Evolutionary conservation across 305 asterid species (phyloP), one percentile per base, ranked within the genome.

Genomic region (Plantago lanceolata): DNA sequence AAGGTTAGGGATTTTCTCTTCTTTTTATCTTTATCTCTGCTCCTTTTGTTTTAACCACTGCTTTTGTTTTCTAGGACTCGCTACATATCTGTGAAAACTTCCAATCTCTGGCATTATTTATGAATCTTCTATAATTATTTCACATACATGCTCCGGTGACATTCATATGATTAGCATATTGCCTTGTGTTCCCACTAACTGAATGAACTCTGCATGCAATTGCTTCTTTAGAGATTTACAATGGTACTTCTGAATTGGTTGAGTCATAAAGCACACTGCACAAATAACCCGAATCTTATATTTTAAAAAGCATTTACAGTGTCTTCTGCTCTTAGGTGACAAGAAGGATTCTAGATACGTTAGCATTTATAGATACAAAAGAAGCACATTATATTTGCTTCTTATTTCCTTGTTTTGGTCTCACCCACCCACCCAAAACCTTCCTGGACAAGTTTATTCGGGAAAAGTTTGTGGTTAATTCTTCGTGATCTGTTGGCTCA

Each of bases 1-100:
- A 86, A 86, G 91, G 95, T 86, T 66, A 21, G 75, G 33, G 21
- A 43, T 20, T 16, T 6, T 44, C 65, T 19, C 49, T 35, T 35
- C 0, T 5, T n/a, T 31, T 57, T 48, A 48, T 13, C 19, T 48
- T 20, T 2, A 9, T 3, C 31, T 28, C 15, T 52, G 57, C n/a
- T 8, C 24, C 18, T 18, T 18, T 50, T 17, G 21, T 17, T 50
- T 19, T n/a, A 50, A 17, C 8, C 4, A 13, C 55, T 50, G 33
- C 57, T 52, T 13, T 11, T 20, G 20, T 52, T 20, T 20, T 20
- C 20, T 19, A 1, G 7, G 0, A 18, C 0, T 8, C 4, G 5
- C 26, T 49, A 4, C 0, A n/a, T 50, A 8, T 8, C 31, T 19
- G n/a, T 9, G 57, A 52, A 2, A 19, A 19, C 3, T n/a, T 16